phyloP scores from a whole-genome alignment of 176 grass and related monocot species.

The Rhynchospora tenuis region DNA sequence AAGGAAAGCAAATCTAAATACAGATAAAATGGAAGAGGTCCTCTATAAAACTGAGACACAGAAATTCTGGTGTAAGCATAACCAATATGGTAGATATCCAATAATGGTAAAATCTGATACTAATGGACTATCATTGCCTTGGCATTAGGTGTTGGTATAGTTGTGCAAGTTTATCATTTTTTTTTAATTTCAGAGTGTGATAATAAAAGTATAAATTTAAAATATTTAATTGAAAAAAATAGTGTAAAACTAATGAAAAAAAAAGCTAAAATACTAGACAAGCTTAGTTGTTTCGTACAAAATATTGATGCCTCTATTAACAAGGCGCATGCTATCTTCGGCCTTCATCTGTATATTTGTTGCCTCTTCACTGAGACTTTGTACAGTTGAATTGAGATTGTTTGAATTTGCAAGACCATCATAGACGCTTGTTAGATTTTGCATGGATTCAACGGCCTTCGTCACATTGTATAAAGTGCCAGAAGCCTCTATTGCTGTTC shows the following conservation, averaged over 20 bases:
- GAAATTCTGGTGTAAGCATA: neutral
- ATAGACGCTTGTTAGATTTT: slow-evolving; percentile 45
- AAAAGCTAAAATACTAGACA: neutral
- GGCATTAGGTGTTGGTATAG: neutral
- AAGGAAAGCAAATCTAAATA: neutral
- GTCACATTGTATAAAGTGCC: slow-evolving; percentile 64
- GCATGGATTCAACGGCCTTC: slow-evolving; percentile 46
- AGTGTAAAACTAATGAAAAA: neutral
- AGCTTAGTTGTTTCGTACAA: slow-evolving; percentile 44
- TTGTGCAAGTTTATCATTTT: neutral
- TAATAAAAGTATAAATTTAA: neutral
- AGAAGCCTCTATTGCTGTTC: slow-evolving; percentile 52
- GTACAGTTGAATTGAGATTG: slow-evolving; percentile 58
- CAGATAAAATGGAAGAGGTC: neutral
- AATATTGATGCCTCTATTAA: slow-evolving; percentile 58
- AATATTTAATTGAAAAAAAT: neutral
- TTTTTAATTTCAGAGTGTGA: neutral
- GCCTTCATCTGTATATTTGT: slow-evolving; percentile 57
- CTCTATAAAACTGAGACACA: neutral
- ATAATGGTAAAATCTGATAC: neutral
- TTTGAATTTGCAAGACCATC: slow-evolving; percentile 33
- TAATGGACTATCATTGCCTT: neutral
- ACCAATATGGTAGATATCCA: neutral
- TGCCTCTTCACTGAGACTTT: slow-evolving; percentile 50
- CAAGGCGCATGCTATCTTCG: slow-evolving; percentile 51